Evolutionary conservation across 1,284 basidiomycete species (phyloP), one percentile per base, ranked within the genome.

Genomic region (Rhizopogon parksii): DNA sequence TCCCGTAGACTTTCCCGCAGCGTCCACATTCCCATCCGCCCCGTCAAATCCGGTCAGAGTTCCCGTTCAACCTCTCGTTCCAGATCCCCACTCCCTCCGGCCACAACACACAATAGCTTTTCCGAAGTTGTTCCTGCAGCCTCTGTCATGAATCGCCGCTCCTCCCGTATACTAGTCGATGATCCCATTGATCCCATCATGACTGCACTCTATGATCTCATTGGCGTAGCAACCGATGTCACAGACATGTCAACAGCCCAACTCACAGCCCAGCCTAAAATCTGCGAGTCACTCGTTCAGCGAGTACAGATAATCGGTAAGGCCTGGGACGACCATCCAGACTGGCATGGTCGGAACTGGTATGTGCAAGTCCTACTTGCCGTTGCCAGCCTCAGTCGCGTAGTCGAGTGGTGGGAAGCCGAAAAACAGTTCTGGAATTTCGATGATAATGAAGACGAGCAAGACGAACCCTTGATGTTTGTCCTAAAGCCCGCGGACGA

Each of bases 361-460:
- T 99, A 98, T 69, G 95, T 98, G 53, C 93, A 95, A 66, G 85
- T 96, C 21, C 77, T 97, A 6, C 84, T 99, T 49, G 95, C 96
- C n/a, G 88, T 99, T 46, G 96, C 96, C 38, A 91, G 89, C 59
- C 83, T 99, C 53, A 91, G 88, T 66, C 88, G 96, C 51, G 95
- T 99, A 25, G 85, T 98, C 53, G 96, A 99, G 64, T 99, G 96
- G 96, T 99, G 95, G 95, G 93, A 97, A 67, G 95, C 95, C n/a
- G 96, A 99, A 73, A 95, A 95, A 64, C 92, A 95, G 56, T 99
- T 99, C 70, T 99, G 96, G 96, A 97, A 97, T 63, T 98, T 98
- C 64, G 90, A 95, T 64, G 93, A 95, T 54, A 90, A 95, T 54
- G 89, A 93, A 49, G 84, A 86, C 53, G 93, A 95, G 61, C 78